These are phyloP conservation scores for Fusarium newnesense DNA, from an alignment of 2,329 filamentous ascomycete genomes.

Conservation along the genomic window DNA sequence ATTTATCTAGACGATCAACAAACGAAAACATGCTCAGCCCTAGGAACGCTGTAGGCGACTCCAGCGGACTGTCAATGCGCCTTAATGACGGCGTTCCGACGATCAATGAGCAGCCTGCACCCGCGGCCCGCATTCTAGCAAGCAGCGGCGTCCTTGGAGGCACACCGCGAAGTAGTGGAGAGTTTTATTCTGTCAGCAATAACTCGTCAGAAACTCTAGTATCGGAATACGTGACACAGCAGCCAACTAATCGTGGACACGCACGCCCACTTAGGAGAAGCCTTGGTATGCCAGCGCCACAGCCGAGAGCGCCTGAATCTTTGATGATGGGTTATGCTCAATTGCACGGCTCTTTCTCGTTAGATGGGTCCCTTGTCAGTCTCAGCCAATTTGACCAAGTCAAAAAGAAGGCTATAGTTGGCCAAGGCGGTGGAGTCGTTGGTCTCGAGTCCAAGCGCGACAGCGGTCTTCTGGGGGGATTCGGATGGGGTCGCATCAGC, in stretches of 20 bases:
- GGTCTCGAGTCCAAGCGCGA: constrained; percentile 81
- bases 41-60: constrained; percentile 48
- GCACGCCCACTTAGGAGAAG: constrained; percentile 57
- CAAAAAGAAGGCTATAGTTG: constrained; percentile 91
- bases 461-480: constrained; percentile 81
- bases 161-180: constrained; percentile 90
- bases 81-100: constrained; percentile 58
- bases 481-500: constrained; percentile 89
- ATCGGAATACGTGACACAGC: constrained; percentile 82
- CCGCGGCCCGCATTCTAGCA: constrained; percentile 77
- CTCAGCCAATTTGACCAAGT: constrained; percentile 93
- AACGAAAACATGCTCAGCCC: constrained; percentile 57
- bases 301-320: constrained; percentile 72
- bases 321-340: constrained; percentile 99
- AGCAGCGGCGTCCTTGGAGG: constrained; percentile 77
- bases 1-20: constrained; percentile 43
- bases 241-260: constrained; percentile 50
- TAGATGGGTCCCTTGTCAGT: constrained; percentile 92
- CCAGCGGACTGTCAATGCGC: constrained; percentile 51
- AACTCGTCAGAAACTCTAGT: constrained; percentile 92
- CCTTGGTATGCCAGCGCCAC: constrained; percentile 56
- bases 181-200: constrained; percentile 95
- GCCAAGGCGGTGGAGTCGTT: constrained; percentile 87
- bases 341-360: constrained; percentile 87
- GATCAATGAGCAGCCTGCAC: constrained; percentile 67